Conservation (phyloP, 208 protist genomes). For the Leishmania tarentolae region DNA sequence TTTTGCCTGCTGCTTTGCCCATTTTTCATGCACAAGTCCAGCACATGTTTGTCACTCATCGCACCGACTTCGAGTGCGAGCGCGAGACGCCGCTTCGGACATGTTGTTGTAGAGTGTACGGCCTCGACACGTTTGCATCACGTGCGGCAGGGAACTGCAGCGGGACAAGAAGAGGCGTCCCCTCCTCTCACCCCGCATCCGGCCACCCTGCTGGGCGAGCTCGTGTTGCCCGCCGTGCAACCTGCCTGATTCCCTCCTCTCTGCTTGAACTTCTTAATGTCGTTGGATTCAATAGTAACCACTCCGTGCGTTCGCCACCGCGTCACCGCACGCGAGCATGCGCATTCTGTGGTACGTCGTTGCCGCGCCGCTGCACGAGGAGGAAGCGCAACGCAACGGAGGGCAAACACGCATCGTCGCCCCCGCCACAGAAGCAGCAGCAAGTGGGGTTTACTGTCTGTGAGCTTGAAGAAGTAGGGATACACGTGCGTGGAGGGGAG, state of each 20-base stretch:
- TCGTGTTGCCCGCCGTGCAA: background rate
- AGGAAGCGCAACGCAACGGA: too few relatives aligned
- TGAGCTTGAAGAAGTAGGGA: background rate
- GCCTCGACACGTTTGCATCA: background rate
- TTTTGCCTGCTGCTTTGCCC: background rate
- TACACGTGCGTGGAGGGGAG: background rate
- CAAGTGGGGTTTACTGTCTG: too few relatives aligned
- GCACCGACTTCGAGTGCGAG: background rate
- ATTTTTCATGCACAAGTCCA: background rate
- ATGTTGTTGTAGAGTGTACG: background rate
- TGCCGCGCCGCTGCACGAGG: too few relatives aligned
- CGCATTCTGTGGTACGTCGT: too few relatives aligned
- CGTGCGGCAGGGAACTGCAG: background rate
- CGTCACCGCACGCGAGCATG: too few relatives aligned
- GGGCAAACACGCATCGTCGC: too few relatives aligned
- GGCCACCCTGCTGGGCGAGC: background rate
- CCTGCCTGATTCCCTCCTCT: background rate
- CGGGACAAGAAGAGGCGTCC: background rate
- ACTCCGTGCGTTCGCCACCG: background rate
- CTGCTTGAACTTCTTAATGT: background rate
- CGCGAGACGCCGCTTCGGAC: background rate
- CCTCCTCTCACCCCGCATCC: background rate
- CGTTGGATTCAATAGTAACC: background rate
- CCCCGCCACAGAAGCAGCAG: too few relatives aligned
- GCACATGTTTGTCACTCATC: background rate